Evolutionary conservation across 768 basidiomycete genomes (phyloP), one percentile per base, ranked within the genome.

Genomic region (Leucocoprinus sp.): DNA sequence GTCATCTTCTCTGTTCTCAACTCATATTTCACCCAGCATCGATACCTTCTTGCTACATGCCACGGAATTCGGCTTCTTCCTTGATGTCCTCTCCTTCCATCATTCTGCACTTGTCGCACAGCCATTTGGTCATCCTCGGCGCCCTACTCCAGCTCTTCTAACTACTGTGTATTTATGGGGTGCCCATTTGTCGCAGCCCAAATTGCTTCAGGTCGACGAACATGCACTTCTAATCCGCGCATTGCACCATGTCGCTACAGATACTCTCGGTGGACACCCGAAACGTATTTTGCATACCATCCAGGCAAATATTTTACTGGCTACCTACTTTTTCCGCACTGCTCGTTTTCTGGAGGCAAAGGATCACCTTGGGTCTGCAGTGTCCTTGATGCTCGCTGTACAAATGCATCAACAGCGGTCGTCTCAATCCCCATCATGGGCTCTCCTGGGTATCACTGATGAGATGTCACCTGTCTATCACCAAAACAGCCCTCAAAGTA

Each of bases 41-140:
- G 74, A 80, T 54, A 64, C 64, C 21, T 80, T 90, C 55, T 57
- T 79, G 8, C 74, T 72, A 12, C 70, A 84, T 52, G 69, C 74
- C 0, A 57, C 66, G 27, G 71, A 78, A 52, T 70, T 84, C 47
- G 82, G 82, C 4, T 78, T 87, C 55, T 88, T 86, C 60, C 73
- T 89, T 45, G 61, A 69, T 45, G 53, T 60, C 5, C 46, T 68
- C 6, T 69, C 77, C 24, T 72, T 81, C 50, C 71, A 70, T 37
- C 64, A 66, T 28, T 60, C 69, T 3, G 61, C 66, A 5, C 66
- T 82, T 40, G 66, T 82, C 11, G 59, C 66, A 1, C 68, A 71
- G 35, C 65, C 71, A 1, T 66, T 78, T 40, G 69, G 74, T 0
- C 68, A 74, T 35, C 64, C 67, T 3, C 64, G 69, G 29, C 60